Evolutionary conservation across 2,329 filamentous ascomycete species (phyloP).

Genomic region (Coniochaeta hoffmannii): DNA sequence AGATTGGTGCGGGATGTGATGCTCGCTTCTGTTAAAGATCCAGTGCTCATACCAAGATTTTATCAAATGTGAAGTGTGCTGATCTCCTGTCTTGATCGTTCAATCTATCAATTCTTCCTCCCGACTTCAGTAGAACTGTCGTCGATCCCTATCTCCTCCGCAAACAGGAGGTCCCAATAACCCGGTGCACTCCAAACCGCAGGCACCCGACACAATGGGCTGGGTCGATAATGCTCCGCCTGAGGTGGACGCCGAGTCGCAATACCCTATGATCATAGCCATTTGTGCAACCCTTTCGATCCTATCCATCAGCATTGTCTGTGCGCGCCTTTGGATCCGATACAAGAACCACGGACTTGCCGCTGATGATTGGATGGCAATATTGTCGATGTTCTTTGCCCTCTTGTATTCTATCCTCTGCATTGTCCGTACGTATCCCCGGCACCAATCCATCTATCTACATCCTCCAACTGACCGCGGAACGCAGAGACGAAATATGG

Average conservation of each 20-base stretch:
- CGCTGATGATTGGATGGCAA: constrained; percentile 36
- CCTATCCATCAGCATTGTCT: constrained; percentile 33
- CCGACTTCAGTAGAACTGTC: background rate
- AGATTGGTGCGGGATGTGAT: no score
- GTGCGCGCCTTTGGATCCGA: constrained; percentile 33
- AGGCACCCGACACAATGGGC: constrained; percentile 27
- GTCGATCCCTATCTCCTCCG: background rate
- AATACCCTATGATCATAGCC: constrained; percentile 40
- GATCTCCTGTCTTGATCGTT: no score
- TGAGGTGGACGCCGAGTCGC: constrained; percentile 36
- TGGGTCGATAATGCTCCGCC: constrained; percentile 44
- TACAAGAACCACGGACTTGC: constrained; percentile 33
- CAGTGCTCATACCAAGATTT: no score
- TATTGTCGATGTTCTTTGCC: constrained; percentile 34
- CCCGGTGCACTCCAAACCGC: background rate
- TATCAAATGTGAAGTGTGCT: no score
- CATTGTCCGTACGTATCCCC: constrained; percentile 34
- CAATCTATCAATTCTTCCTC: no score
- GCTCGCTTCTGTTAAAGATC: no score
- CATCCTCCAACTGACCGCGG: background rate
- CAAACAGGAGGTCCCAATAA: background rate
- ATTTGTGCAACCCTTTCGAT: constrained; percentile 37
- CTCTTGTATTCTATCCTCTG: constrained; percentile 41
- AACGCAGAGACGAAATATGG: constrained; percentile 44
- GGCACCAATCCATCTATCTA: background rate